Conservation (phyloP, 306 rosid species). For the Sechiopsis laciniata region DNA sequence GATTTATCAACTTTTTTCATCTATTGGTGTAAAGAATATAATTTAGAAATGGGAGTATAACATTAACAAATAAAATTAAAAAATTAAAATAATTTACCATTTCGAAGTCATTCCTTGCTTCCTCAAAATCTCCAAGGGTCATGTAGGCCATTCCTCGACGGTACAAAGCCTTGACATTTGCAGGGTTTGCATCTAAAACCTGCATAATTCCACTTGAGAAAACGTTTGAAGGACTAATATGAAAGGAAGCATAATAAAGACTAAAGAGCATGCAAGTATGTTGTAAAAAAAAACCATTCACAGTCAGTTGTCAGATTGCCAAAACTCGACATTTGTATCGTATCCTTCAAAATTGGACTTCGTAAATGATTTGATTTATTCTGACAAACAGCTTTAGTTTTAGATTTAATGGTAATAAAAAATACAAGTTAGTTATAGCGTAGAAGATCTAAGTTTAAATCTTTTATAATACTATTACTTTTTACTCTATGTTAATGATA, state of each 20-base stretch:
- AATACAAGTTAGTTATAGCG: neutral
- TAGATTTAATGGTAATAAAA: neutral
- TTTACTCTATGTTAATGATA: neutral
- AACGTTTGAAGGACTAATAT: neutral
- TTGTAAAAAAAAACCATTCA: neutral
- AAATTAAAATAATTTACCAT: constrained; percentile 42
- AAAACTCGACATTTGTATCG: neutral
- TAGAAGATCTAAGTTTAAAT: neutral
- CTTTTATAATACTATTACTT: neutral
- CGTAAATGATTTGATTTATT: neutral
- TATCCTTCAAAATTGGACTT: neutral
- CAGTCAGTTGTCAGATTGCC: neutral
- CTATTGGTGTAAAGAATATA: constrained; percentile 32
- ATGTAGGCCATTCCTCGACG: constrained; percentile 98
- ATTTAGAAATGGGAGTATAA: constrained; percentile 21
- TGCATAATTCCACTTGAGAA: constrained; percentile 29
- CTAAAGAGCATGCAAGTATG: neutral
- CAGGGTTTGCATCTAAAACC: constrained; percentile 93
- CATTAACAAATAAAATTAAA: neutral
- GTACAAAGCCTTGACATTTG: constrained; percentile 83
- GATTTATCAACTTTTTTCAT: constrained; percentile 76
- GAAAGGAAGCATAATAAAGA: neutral
- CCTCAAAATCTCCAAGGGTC: constrained; percentile 80
- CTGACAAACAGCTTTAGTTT: neutral
- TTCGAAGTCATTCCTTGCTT: constrained; percentile 71